Percentiles rank a stretch among this genome's conserved stretches.
Evolutionary conservation across 2,329 filamentous ascomycete species (phyloP).

Genomic region (Basipetospora chlamydospora): DNA sequence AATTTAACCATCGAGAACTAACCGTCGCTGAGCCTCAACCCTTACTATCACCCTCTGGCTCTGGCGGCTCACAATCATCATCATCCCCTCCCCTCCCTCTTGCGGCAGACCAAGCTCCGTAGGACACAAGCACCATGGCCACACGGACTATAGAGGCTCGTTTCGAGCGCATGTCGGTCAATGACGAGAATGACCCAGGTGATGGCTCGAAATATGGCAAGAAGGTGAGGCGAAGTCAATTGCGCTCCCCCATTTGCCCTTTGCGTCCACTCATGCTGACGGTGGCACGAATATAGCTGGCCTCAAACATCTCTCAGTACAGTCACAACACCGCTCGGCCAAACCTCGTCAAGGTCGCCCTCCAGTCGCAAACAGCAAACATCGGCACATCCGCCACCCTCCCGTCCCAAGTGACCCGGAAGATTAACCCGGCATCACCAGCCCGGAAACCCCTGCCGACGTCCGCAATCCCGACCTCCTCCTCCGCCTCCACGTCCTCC

Average conservation of each 20-base stretch:
- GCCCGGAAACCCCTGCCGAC: constrained; percentile 33
- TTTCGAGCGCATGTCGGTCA: constrained; percentile 79
- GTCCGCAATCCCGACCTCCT: constrained; percentile 13
- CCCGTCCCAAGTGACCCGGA: constrained; percentile 23
- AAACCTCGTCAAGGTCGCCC: constrained; percentile 72
- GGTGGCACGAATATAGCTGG: background rate
- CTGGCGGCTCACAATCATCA: too few relatives aligned
- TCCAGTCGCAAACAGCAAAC: constrained; percentile 64
- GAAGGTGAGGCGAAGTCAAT: background rate
- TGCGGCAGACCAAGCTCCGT: too few relatives aligned
- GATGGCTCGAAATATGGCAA: constrained; percentile 4
- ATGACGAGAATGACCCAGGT: constrained; percentile 66
- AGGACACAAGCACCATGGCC: too few relatives aligned
- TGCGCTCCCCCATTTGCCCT: background rate
- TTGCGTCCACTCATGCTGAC: too few relatives aligned
- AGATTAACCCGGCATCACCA: constrained; percentile 35
- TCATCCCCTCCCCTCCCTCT: too few relatives aligned
- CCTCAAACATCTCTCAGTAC: too few relatives aligned
- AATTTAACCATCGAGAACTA: too few relatives aligned
- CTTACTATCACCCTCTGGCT: too few relatives aligned
- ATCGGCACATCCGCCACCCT: constrained; percentile 48
- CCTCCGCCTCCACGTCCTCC: constrained; percentile 18
- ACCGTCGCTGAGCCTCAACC: too few relatives aligned
- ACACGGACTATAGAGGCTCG: constrained; percentile 68
- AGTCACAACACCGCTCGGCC: too few relatives aligned